phyloP scores from a whole-genome alignment of 805 yeast genomes.

The Teunomyces lycoperdinae region DNA sequence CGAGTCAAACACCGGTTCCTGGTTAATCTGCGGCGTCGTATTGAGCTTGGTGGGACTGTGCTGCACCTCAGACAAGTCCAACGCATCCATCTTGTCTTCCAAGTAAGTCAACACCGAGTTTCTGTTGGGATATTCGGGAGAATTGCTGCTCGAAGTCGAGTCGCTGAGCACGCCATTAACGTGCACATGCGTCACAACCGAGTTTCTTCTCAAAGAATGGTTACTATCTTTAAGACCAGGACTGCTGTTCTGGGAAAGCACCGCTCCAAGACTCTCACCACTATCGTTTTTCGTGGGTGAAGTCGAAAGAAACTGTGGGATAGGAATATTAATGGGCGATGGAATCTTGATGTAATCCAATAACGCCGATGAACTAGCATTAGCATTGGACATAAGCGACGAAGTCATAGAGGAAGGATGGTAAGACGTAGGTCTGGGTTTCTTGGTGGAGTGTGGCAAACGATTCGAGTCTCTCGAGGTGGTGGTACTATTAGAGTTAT shows the following conservation, averaged over 20 bases:
- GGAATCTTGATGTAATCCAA: conserved; percentile 35
- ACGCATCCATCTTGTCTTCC: conserved; percentile 43
- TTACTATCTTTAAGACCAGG: conserved; percentile 10
- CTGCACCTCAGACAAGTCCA: conserved; percentile 33
- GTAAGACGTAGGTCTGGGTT: conserved; percentile 81
- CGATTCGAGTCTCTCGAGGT: conserved; percentile 24
- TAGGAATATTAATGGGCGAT: conserved; percentile 28
- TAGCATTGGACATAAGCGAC: conserved; percentile 15
- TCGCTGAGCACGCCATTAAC: conserved; percentile 41
- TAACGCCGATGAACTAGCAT: conserved; percentile 16
- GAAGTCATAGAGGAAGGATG: conserved; percentile 60
- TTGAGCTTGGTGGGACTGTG: conserved; percentile 20
- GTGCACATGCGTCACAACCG: conserved; percentile 42
- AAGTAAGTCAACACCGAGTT: conserved; percentile 41
- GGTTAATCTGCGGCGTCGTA: conserved; percentile 30
- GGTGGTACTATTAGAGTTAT: background rate
- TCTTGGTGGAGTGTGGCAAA: conserved; percentile 47
- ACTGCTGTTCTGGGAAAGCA: conserved; percentile 8
- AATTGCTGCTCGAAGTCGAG: conserved; percentile 6
- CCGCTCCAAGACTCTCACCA: conserved; percentile 14
- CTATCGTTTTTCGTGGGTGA: conserved; percentile 34
- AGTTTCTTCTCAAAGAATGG: conserved; percentile 28
- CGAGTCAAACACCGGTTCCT: conserved; percentile 27
- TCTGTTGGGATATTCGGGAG: conserved; percentile 23
- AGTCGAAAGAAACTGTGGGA: conserved; percentile 35